Percentiles rank a stretch among this genome's conserved stretches.
Conservation (phyloP, 176 grass and related monocot genomes). For the Neostapfia colusana region DNA sequence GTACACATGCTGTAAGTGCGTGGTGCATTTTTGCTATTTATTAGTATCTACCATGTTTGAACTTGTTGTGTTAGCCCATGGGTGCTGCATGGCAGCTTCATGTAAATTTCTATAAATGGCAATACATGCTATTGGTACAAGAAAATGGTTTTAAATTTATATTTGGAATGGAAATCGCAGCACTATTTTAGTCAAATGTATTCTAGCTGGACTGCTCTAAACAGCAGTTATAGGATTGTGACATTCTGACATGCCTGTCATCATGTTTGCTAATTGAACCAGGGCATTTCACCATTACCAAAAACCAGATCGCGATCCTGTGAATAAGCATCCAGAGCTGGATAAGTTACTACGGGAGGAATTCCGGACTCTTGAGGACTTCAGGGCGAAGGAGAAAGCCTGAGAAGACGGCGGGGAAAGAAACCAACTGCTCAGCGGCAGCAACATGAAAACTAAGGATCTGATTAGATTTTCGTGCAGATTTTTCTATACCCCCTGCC, state of each 20-base stretch:
- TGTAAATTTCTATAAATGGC: neutral
- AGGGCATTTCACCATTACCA: slow-evolving; percentile 98
- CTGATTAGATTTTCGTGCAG: slow-evolving; percentile 53
- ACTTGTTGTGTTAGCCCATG: neutral
- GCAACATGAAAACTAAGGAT: slow-evolving; percentile 43
- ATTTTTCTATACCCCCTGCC: slow-evolving; percentile 55
- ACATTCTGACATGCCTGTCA: slow-evolving; percentile 21
- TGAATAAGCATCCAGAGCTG: slow-evolving; percentile 70
- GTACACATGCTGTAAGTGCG: too few species aligned
- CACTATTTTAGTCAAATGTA: slow-evolving; percentile 7
- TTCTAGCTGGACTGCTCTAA: neutral
- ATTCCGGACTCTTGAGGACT: slow-evolving; percentile 67
- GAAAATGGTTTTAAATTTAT: neutral
- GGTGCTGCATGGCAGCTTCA: too few species aligned
- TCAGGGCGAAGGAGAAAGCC: slow-evolving; percentile 50
- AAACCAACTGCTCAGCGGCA: neutral
- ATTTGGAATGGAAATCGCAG: too few species aligned
- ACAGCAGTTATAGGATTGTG: slow-evolving; percentile 1
- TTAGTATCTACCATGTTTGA: neutral
- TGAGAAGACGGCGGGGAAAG: slow-evolving; percentile 39
- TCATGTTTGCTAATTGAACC: slow-evolving; percentile 23
- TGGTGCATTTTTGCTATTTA: neutral
- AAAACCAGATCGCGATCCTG: slow-evolving; percentile 35
- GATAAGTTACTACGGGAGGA: slow-evolving; percentile 72
- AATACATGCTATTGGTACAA: neutral